Base-by-base conservation (phyloP, 495 filamentous ascomycete genomes). In the Ramalina peruviana region DNA sequence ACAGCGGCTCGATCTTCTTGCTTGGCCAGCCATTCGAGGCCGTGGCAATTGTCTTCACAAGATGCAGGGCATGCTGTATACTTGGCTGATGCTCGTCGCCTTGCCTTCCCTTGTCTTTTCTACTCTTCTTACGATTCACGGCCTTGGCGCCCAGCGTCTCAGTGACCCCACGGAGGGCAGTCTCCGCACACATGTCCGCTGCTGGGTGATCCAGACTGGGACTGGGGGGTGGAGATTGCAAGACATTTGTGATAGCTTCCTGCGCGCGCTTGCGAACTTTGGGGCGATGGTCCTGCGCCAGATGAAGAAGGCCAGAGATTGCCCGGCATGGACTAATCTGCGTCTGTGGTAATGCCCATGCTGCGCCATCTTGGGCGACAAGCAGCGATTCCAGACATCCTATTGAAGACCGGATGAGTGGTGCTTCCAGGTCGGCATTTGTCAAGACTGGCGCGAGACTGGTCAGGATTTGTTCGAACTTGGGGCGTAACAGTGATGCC, bases 21-120 rank as follows among this genome's bases (percentile, higher is more conserved):
- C 83, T 93, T n/a, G 92, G 92, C 93, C 93, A 98, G 42, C 93
- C 90, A 41, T 86, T 84, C 46, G 87, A 90, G 3, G 84, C 86
- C 20, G 73, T 68, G 4, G 90, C 88, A 52, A 97, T 74, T 2
- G 85, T 82, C 72, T 90, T 94, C 48, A 94, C 79, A 43, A 97
- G 71, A 52, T 97, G 93, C 50, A 98, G 65, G 4, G 87, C 82
- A 65, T 96, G 92, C 51, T 96, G 92, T 17, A 96, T 72, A 15
- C 76, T 73, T 13, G 92, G 90, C 48, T 94, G 86, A 60, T 85
- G 75, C 40, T 76, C 75, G 12, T 67, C 58, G 15, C 71, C 71
- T 2, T 78, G 67, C 36, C 62, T 65, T 30, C 64, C 60, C 21
- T 69, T 62, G 61, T 73, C 72, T 64, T 88, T 88, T 58, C 81